Base-by-base conservation (phyloP, 352 stramenopile genomes). In the Globisporangium viniferum region DNA sequence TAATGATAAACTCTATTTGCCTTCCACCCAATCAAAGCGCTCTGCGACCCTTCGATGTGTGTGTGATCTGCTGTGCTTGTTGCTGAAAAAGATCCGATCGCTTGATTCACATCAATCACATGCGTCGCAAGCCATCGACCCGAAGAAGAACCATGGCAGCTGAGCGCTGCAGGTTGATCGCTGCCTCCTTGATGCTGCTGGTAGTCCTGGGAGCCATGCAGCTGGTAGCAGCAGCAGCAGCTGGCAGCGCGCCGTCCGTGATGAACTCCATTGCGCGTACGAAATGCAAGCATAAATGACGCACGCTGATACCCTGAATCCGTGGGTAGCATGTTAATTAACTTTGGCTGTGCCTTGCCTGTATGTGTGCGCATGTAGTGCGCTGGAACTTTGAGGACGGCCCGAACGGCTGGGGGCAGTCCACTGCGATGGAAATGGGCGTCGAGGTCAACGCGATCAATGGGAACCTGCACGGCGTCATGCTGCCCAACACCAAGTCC, bases 311-410 rank as follows among this genome's bases (percentile, higher is more conserved):
- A 18, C 6, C 6, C 15, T 20, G 3, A 0, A 46, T 59, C 2
- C 0, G n/a, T 46, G 2, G 14, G 10, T 48, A 22, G 62, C 27
- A 56, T 22, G 12, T 20, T 59, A 24, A 59, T 20, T 59, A 24
- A 59, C 15, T 15, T 14, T 60, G 22, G 5, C 4, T 67, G 5
- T 57, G 12, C 4, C 29, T 29, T 27, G 12, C 22, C 29, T 33
- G 29, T 29, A 14, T 36, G 14, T 62, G 35, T 14, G 39, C 14
- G 12, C 14, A 7, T 39, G 5, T 35, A 92, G 82, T 88, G 51
- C 71, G 73, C 57, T 90, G 84, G 84, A 73, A 80, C 62, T 92
- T 91, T 66, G 71, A 82, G 49, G 80, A 88, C 55, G 82, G 82
- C 39, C 71, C 72, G 56, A 81, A 85, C 36, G 81, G 80, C 3